Evolutionary conservation across 805 yeast species (phyloP), one percentile per base, ranked within the genome.

Genomic region (Ogataea neopini): DNA sequence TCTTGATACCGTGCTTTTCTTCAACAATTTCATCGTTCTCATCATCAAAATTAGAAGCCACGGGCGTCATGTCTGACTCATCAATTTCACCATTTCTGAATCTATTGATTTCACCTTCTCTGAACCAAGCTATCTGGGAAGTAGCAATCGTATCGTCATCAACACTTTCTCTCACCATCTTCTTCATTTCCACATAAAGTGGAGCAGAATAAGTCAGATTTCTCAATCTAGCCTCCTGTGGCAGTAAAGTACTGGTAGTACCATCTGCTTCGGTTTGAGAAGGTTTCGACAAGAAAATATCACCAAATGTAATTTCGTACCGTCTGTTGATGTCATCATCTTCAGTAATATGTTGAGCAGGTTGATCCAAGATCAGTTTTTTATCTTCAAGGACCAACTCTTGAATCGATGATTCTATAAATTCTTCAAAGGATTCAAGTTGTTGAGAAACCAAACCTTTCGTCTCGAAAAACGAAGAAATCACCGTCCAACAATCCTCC

Each of bases 241-340:
- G 99, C 64, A 88, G 88, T 84, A 94, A 83, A 11, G 96, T 95
- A 62, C 90, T 92, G n/a, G 98, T 92, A n/a, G 96, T 90, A 74
- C 99, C 99, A 72, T 94, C 99, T 14, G 98, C 96, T 73, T 94
- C 99, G 17, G 98, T 95, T 80, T 94, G 96, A 41, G 96, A 89
- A 39, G 99, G 99, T 62, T 91, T 87, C 20, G 98, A 90, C 57
- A 94, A 83, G 70, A 87, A 94, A 61, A 95, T 94, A 68, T 92
- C 95, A 56, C 99, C 99, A 71, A 94, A 94, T n/a, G 91, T 83
- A 65, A 94, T 94, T 70, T 92, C 97, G 62, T 90, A 95, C 56
- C 97, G 81, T 71, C 90, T 85, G 69, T 88, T 90, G 59, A 88
- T 81, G 65, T 89, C 86, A 67, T 94, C 99, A 48, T 81, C 79